phyloP scores from a whole-genome alignment of 495 filamentous ascomycete species.

The Tetracladium setigerum region DNA sequence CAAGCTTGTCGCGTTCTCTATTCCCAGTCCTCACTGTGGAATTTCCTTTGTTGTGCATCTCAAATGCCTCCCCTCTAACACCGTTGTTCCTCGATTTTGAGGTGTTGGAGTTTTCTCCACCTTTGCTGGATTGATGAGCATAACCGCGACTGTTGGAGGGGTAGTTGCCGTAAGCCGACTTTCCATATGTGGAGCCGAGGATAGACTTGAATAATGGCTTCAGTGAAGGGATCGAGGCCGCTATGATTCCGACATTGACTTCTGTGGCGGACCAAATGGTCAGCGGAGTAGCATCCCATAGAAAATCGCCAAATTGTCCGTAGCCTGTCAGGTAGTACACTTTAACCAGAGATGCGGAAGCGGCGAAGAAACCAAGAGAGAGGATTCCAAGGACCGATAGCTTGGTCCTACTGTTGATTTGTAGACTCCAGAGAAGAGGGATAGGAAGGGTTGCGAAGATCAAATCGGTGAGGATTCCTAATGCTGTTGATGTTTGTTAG shows the following conservation, averaged over 20 bases:
- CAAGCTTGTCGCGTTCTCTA: neutral
- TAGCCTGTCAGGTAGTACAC: slow-evolving; percentile 29
- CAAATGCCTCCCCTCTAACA: slow-evolving; percentile 3
- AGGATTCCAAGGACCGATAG: slow-evolving; percentile 33
- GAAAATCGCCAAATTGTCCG: slow-evolving; percentile 34
- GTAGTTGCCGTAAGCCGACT: neutral
- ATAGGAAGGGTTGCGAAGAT: slow-evolving; percentile 35
- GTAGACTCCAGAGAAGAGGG: slow-evolving; percentile 37
- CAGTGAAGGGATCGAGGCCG: slow-evolving; percentile 8
- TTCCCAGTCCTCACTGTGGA: slow-evolving; percentile 1
- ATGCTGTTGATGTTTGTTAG: slow-evolving; percentile 7
- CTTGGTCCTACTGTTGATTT: slow-evolving; percentile 35
- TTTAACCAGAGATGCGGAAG: slow-evolving; percentile 25
- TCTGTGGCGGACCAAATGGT: slow-evolving; percentile 26
- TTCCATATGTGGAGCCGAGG: neutral
- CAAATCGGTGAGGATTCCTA: slow-evolving; percentile 24
- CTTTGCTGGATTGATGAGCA: slow-evolving; percentile 6
- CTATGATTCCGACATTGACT: slow-evolving; percentile 13
- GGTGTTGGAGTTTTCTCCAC: neutral
- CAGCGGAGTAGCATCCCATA: slow-evolving; percentile 33
- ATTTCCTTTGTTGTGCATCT: too few species aligned
- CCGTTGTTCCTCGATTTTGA: neutral
- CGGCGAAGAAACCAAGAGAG: slow-evolving; percentile 37
- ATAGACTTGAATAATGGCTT: slow-evolving; percentile 6
- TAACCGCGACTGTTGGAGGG: slow-evolving; percentile 5